Conservation (phyloP, 2,329 filamentous ascomycete species). For the Xylaria sp. region DNA sequence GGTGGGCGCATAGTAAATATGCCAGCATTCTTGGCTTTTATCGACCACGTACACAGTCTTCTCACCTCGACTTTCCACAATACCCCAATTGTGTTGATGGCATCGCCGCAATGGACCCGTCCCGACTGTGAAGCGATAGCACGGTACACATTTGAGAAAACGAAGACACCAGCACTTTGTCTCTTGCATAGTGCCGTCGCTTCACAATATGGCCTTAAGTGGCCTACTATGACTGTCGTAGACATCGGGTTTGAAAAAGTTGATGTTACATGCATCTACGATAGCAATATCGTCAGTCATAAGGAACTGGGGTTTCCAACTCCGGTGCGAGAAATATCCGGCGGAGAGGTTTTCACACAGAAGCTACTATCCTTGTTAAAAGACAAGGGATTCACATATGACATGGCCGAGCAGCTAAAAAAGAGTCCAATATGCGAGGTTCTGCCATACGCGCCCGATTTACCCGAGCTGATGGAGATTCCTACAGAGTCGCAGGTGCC, state of each 20-base stretch:
- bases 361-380: constrained; percentile 75
- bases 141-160: constrained; percentile 97
- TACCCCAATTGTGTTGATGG: constrained; percentile 90
- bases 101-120: constrained; percentile 89
- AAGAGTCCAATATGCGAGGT: constrained; percentile 75
- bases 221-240: constrained; percentile 82
- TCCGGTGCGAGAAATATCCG: constrained; percentile 66
- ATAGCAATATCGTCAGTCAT: constrained; percentile 79
- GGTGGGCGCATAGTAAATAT: constrained; percentile 89
- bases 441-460: constrained; percentile 64
- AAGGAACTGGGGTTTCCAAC: constrained; percentile 68
- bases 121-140: constrained; percentile 88
- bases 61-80: constrained; percentile 95
- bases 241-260: constrained; percentile 94
- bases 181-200: constrained; percentile 90
- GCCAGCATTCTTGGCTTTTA: constrained; percentile 91
- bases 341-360: constrained; percentile 87
- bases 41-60: constrained; percentile 90
- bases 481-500: constrained; percentile 56
- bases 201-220: constrained; percentile 83
- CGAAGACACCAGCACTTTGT: constrained; percentile 91
- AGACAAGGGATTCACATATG: constrained; percentile 67
- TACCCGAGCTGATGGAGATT: constrained; percentile 60
- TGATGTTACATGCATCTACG: constrained; percentile 89
- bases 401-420: constrained; percentile 78